A percentile compares a stretch with the other conserved stretches of the same genome.
phyloP scores from a whole-genome alignment of 2,329 filamentous ascomycete species.

The Venturia asperata region DNA sequence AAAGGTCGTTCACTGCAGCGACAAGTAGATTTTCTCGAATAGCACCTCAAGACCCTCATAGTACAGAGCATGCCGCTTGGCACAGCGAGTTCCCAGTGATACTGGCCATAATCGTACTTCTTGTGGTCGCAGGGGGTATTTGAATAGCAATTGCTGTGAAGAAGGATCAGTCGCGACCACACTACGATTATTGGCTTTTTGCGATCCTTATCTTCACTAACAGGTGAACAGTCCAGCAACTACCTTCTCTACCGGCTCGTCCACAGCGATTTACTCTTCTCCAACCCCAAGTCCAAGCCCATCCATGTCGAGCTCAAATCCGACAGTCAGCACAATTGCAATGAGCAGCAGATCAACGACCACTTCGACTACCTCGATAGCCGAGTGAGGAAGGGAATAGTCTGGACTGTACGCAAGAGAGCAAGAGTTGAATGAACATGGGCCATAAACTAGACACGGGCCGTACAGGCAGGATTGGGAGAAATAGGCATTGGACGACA shows the following conservation, averaged over 20 bases:
- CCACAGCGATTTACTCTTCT: not conserved
- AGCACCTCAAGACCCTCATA: not conserved
- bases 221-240: not conserved
- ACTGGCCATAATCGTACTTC: not conserved
- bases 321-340: not conserved
- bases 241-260: not conserved
- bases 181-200: not conserved
- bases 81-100: not conserved
- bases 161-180: not conserved
- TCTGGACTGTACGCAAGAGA: too few relatives aligned
- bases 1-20: not conserved
- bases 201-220: not conserved
- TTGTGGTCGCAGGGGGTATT: not conserved
- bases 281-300: not conserved
- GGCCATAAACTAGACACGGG: too few relatives aligned
- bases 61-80: not conserved
- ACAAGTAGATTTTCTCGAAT: not conserved
- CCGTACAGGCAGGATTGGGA: too few relatives aligned
- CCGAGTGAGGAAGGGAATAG: too few relatives aligned
- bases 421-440: too few relatives aligned
- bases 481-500: too few relatives aligned
- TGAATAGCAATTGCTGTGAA: not conserved
- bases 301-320: not conserved
- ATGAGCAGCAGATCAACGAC: not conserved
- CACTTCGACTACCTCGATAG: not conserved